Evolutionary conservation across 1,284 basidiomycete species (phyloP).

Genomic region (Lignosus rhinocerotis): DNA sequence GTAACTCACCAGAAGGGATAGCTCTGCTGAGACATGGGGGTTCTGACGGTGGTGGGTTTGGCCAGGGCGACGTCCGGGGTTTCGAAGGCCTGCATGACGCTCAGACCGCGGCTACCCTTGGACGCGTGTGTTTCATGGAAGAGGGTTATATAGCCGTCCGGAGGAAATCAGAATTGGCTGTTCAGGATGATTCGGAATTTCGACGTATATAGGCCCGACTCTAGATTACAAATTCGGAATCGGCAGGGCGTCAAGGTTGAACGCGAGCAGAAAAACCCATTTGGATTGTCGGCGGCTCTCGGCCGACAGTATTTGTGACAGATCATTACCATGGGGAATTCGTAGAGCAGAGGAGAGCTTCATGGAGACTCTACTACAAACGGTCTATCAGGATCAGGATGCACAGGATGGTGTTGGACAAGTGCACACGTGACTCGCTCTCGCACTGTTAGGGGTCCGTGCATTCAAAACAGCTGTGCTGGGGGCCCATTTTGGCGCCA

Average conservation of each 20-base stretch:
- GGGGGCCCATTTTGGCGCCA: constrained; percentile 26
- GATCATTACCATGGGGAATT: background rate
- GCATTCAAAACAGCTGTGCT: constrained; percentile 19
- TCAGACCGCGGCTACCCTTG: constrained; percentile 13
- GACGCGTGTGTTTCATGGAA: constrained; percentile 21
- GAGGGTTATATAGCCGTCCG: constrained; percentile 1
- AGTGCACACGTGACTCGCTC: background rate
- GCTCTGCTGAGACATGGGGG: constrained; percentile 31
- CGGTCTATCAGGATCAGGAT: background rate
- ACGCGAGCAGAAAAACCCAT: background rate
- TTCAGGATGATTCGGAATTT: constrained; percentile 9
- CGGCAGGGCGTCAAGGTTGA: background rate
- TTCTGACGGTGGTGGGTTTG: background rate
- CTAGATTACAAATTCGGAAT: constrained; percentile 13
- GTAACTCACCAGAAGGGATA: constrained; percentile 66
- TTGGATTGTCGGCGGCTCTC: constrained; percentile 5
- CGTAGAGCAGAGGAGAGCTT: background rate
- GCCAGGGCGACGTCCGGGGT: background rate
- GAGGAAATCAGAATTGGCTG: background rate
- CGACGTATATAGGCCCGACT: background rate
- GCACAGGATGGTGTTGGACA: background rate
- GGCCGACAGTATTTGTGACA: background rate
- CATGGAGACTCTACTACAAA: too few relatives aligned
- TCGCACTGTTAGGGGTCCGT: constrained; percentile 25
- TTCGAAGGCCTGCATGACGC: constrained; percentile 9